Conservation (phyloP, 2,329 filamentous ascomycete species). For the Cercospora sp. region DNA sequence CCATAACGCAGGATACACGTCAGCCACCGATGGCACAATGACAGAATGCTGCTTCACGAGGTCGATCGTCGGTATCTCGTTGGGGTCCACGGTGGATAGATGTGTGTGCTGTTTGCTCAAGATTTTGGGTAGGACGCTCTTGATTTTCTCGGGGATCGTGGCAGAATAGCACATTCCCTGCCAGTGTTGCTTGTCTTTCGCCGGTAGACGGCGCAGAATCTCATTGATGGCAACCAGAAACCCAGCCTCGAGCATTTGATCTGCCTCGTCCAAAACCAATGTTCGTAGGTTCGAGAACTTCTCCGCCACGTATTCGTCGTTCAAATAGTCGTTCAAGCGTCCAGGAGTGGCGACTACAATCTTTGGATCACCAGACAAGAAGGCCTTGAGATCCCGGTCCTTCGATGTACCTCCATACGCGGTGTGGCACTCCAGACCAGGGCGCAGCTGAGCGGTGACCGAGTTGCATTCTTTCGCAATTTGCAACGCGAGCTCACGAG, state of each 20-base stretch:
- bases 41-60: constrained; percentile 53
- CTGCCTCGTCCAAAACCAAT: constrained; percentile 69
- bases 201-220: constrained; percentile 53
- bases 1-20: constrained; percentile 49
- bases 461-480: constrained; percentile 72
- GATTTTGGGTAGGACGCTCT: constrained; percentile 48
- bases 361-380: constrained; percentile 74
- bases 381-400: constrained; percentile 75
- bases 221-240: constrained; percentile 56
- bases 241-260: constrained; percentile 70
- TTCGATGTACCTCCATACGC: constrained; percentile 69
- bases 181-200: constrained; percentile 49
- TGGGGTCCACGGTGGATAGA: constrained; percentile 47
- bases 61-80: constrained; percentile 50
- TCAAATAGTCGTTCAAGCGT: constrained; percentile 79
- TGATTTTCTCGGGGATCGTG: constrained; percentile 48
- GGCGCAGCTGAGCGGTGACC: constrained; percentile 80
- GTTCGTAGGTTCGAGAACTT: constrained; percentile 49
- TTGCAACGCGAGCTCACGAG: constrained; percentile 63
- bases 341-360: constrained; percentile 86
- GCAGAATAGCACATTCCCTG: constrained; percentile 54
- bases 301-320: constrained; percentile 56
- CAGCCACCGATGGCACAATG: constrained; percentile 39
- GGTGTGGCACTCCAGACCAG: constrained; percentile 72
- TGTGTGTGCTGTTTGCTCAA: constrained; percentile 45